These are phyloP conservation scores for Pichia sp. DNA, from an alignment of 1,139 yeast species.

Conservation along the genomic window DNA sequence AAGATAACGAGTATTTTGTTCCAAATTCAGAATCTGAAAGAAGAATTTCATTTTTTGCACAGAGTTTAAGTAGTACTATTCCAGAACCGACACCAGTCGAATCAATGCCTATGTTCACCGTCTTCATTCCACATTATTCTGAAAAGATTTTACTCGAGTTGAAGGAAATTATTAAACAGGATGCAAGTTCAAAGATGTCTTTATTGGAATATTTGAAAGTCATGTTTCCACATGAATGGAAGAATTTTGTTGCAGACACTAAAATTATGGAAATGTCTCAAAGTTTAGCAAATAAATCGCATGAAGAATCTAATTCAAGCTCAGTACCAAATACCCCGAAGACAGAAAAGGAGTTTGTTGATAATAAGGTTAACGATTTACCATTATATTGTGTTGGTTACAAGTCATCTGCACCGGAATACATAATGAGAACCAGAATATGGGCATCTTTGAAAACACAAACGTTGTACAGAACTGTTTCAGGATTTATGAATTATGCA, in stretches of 20 bases:
- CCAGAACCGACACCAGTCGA: conserved; percentile 71
- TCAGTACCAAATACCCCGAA: background rate
- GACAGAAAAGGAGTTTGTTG: conserved; percentile 30
- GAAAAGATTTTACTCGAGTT: conserved; percentile 69
- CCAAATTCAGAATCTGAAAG: conserved; percentile 76
- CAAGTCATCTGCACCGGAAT: conserved; percentile 99
- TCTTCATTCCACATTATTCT: conserved; percentile 79
- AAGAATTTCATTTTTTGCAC: conserved; percentile 84
- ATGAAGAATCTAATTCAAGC: background rate
- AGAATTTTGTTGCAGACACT: conserved; percentile 54
- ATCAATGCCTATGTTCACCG: conserved; percentile 83
- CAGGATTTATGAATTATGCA: conserved; percentile 98
- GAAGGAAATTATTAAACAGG: conserved; percentile 67
- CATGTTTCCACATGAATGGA: conserved; percentile 74
- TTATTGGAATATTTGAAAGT: conserved; percentile 72
- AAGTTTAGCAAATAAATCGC: background rate
- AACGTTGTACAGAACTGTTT: conserved; percentile 96
- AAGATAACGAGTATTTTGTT: conserved; percentile 41
- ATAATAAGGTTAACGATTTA: conserved; percentile 49
- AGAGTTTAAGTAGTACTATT: conserved; percentile 74
- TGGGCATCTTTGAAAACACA: conserved; percentile 99
- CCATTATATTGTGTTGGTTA: conserved; percentile 85
- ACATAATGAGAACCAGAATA: conserved; percentile 95
- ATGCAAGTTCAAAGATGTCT: conserved; percentile 58
- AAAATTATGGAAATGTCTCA: conserved; percentile 25